These are phyloP conservation scores for Endocalyx cinctus DNA, from an alignment of 2,329 filamentous ascomycete species.

Conservation along the genomic window DNA sequence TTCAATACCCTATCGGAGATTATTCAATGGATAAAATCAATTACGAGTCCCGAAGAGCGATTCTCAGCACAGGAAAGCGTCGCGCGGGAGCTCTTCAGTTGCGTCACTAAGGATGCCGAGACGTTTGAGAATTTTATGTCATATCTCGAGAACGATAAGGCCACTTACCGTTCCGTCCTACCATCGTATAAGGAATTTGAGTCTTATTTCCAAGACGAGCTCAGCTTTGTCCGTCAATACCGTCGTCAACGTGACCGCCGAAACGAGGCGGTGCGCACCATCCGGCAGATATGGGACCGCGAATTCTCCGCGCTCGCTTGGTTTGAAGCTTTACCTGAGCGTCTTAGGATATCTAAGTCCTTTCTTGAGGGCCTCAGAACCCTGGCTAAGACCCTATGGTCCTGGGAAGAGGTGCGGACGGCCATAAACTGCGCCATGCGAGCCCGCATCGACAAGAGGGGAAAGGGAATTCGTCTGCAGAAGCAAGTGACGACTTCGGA, in stretches of 20 bases:
- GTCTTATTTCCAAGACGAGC: slow-evolving; percentile 2
- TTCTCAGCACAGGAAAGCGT: slow-evolving; percentile 1
- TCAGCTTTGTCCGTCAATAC: neutral
- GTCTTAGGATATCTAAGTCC: neutral
- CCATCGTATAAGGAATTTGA: slow-evolving; percentile 1
- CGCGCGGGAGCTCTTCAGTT: slow-evolving; percentile 1
- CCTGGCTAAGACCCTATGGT: neutral
- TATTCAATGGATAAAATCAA: too few species aligned
- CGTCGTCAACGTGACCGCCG: slow-evolving; percentile 1
- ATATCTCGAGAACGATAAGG: slow-evolving; percentile 1
- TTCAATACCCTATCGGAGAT: too few species aligned
- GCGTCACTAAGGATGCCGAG: neutral
- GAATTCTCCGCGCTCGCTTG: slow-evolving; percentile 1
- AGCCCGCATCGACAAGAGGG: neutral
- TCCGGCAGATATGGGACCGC: slow-evolving; percentile 1
- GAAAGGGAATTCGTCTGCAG: neutral
- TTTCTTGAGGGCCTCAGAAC: slow-evolving; percentile 3
- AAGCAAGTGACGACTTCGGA: slow-evolving; percentile 1
- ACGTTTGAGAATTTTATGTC: slow-evolving; percentile 3
- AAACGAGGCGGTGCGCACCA: neutral
- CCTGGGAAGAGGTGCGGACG: neutral
- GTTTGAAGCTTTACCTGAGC: neutral
- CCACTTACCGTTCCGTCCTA: neutral
- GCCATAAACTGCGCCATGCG: neutral
- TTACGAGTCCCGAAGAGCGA: too few species aligned